These are phyloP conservation scores for Phytophthora uliginosa DNA, from an alignment of 352 stramenopile species.

Conservation along the genomic window DNA sequence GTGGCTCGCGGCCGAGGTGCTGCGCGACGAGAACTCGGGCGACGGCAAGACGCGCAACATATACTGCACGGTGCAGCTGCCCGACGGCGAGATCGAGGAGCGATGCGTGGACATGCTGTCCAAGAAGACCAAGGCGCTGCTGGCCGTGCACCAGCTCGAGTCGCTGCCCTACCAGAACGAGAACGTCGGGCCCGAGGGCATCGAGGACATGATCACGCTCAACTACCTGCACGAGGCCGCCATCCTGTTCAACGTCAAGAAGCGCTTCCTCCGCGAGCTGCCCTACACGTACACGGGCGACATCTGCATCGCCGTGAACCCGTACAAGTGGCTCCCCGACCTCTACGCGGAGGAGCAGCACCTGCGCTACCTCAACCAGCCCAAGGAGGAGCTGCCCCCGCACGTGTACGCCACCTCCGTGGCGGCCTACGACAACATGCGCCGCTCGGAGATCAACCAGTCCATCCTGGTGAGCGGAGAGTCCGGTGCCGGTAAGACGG, in stretches of 20 bases:
- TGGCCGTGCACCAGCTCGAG: conserved; percentile 80
- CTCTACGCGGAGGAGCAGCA: conserved; percentile 89
- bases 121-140: conserved; percentile 78
- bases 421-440: conserved; percentile 85
- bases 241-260: conserved; percentile 92
- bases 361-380: conserved; percentile 76
- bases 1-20: conserved; percentile 83
- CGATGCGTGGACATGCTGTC: conserved; percentile 77
- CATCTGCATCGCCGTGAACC: conserved; percentile 98
- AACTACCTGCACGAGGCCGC: conserved; percentile 93
- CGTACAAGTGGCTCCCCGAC: conserved; percentile 94
- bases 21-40: conserved; percentile 72
- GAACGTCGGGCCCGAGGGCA: conserved; percentile 65
- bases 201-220: conserved; percentile 90
- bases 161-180: conserved; percentile 91
- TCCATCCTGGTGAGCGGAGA: conserved; percentile 90
- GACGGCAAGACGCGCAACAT: conserved; percentile 78
- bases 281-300: conserved; percentile 98
- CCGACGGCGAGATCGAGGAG: conserved; percentile 57
- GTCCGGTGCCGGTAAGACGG: conserved; percentile 94
- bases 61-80: conserved; percentile 68
- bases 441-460: conserved; percentile 77
- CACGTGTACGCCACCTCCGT: conserved; percentile 87
- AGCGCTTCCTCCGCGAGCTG: conserved; percentile 81
- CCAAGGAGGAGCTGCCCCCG: conserved; percentile 81